Conservation (phyloP, 768 basidiomycete genomes). For the Lyophyllum semitale region DNA sequence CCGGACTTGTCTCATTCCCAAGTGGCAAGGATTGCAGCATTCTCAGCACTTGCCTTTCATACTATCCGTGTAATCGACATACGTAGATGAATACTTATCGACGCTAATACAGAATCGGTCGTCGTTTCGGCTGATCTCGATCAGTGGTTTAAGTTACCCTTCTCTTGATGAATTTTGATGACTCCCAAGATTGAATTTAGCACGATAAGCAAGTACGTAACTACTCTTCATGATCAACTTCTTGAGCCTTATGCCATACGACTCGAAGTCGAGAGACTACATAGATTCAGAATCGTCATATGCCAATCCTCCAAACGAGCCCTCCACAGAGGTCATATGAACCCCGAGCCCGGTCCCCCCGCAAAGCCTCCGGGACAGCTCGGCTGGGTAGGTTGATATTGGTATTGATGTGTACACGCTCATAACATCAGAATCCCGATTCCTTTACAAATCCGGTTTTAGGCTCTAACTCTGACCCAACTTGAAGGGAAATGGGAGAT, state of each 20-base stretch:
- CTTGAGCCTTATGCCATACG: neutral
- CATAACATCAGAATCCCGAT: slow-evolving; percentile 10
- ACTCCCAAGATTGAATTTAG: neutral
- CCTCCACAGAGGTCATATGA: neutral
- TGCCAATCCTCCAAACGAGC: neutral
- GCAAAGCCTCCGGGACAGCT: too few relatives aligned
- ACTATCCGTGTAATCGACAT: too few relatives aligned
- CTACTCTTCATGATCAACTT: neutral
- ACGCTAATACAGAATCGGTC: too few relatives aligned
- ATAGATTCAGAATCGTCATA: neutral
- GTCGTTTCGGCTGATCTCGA: too few relatives aligned
- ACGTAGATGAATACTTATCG: too few relatives aligned
- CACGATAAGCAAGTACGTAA: neutral
- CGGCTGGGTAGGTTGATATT: neutral
- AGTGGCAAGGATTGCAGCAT: too few relatives aligned
- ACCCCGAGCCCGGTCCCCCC: too few relatives aligned
- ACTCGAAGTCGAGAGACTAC: neutral
- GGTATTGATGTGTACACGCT: neutral
- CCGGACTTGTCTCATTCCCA: neutral
- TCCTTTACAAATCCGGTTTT: slow-evolving; percentile 10
- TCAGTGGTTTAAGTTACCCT: too few relatives aligned
- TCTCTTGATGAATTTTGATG: neutral
- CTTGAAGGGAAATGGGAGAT: slow-evolving; percentile 1
- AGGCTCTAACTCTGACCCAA: slow-evolving; percentile 14
- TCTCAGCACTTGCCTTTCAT: too few relatives aligned